Conservation (phyloP, 2,329 filamentous ascomycete genomes). For the Penicillium sp. region DNA sequence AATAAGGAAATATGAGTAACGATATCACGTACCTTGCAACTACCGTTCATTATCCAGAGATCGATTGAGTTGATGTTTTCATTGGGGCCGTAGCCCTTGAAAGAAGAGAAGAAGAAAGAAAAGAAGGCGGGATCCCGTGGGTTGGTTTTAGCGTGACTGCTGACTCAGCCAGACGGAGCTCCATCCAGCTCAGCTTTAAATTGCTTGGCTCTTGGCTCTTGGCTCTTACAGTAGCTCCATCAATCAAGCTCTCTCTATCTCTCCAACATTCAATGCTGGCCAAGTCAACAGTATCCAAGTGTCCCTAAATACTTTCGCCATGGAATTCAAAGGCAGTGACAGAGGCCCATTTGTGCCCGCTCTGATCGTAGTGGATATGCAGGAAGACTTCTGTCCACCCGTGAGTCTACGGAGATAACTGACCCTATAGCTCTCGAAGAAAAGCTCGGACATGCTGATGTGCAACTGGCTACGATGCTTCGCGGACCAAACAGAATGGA, state of each 20-base stretch:
- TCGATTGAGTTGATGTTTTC: constrained; percentile 16
- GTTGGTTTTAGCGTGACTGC: constrained; percentile 27
- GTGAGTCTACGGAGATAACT: constrained; percentile 57
- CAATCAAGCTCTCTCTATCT: neutral
- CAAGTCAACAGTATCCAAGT: neutral
- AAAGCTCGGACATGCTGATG: constrained; percentile 17
- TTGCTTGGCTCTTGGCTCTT: neutral
- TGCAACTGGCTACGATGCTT: constrained; percentile 15
- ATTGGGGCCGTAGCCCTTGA: constrained; percentile 42
- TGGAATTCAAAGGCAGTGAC: constrained; percentile 10
- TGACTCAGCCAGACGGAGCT: constrained; percentile 24
- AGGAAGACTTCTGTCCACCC: constrained; percentile 93
- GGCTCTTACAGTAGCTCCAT: too few species aligned
- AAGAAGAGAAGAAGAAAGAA: constrained; percentile 27
- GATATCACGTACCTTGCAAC: constrained; percentile 38
- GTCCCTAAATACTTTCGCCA: neutral
- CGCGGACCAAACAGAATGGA: constrained; percentile 65
- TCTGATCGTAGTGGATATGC: constrained; percentile 82
- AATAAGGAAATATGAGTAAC: neutral
- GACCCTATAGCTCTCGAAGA: constrained; percentile 11
- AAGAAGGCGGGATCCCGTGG: constrained; percentile 10
- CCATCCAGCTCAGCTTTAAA: neutral
- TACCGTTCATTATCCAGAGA: constrained; percentile 38
- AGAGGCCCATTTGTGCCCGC: constrained; percentile 51
- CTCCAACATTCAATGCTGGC: neutral